phyloP scores from a whole-genome alignment of 1,139 yeast species.

The Kodamaea alishanica region DNA sequence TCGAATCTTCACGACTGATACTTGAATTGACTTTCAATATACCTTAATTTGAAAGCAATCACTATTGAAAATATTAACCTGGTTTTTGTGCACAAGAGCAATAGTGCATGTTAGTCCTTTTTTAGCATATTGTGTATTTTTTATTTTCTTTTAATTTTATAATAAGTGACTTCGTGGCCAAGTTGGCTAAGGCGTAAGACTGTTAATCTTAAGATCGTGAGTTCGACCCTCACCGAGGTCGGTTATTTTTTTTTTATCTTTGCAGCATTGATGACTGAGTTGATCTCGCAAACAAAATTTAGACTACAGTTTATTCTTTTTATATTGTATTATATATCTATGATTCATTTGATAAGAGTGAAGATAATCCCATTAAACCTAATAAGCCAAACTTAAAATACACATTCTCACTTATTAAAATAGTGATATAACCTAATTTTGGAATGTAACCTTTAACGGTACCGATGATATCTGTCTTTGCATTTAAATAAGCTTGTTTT shows the following conservation, averaged over 20 bases:
- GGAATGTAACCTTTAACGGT: constrained; percentile 91
- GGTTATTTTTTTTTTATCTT: constrained; percentile 12
- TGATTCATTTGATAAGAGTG: constrained; percentile 48
- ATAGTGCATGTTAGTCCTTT: no score
- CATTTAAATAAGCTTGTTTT: constrained; percentile 71
- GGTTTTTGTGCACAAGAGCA: no score
- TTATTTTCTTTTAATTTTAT: no score
- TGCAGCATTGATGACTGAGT: constrained; percentile 55
- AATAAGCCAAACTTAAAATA: constrained; percentile 70
- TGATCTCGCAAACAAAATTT: constrained; percentile 35
- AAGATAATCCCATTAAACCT: constrained; percentile 62
- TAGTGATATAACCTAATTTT: constrained; percentile 87
- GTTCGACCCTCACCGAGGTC: constrained; percentile 48
- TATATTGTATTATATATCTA: not conserved
- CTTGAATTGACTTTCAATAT: no score
- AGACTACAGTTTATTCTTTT: no score
- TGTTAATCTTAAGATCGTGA: constrained; percentile 49
- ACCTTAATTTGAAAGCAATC: no score
- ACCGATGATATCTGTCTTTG: constrained; percentile 77
- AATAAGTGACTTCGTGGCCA: constrained; percentile 19
- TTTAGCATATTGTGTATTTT: no score
- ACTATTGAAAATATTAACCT: no score
- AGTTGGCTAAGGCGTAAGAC: constrained; percentile 28
- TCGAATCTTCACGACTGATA: not conserved
- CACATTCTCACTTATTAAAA: constrained; percentile 83